Percentiles rank a stretch among this genome's conserved stretches.
phyloP scores from a whole-genome alignment of 2,329 filamentous ascomycete species.

The Fusarium nodosum region DNA sequence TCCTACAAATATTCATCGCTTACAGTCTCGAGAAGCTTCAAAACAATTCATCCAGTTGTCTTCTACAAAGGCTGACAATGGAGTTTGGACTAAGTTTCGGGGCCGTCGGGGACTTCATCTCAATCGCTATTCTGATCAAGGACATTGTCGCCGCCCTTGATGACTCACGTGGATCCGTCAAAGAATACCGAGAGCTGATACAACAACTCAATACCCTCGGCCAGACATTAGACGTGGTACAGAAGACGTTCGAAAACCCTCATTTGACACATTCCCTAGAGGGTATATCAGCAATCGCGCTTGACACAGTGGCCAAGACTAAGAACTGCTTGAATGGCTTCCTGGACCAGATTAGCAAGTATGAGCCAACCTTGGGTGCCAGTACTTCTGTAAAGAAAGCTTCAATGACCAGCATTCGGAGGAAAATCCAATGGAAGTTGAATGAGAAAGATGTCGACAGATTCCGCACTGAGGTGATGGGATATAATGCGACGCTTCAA shows the following conservation, averaged over 20 bases:
- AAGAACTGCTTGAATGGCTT: background rate
- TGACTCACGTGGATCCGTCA: background rate
- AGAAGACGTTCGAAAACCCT: background rate
- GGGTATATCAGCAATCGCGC: rapidly evolving
- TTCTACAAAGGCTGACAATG: background rate
- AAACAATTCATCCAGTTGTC: background rate
- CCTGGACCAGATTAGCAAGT: background rate
- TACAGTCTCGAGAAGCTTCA: background rate
- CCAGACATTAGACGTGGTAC: background rate
- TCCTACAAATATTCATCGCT: background rate
- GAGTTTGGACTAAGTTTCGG: background rate
- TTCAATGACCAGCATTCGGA: background rate
- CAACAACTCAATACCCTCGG: background rate
- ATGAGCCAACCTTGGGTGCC: background rate
- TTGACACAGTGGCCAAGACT: background rate
- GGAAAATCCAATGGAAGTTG: background rate
- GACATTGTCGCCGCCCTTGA: background rate
- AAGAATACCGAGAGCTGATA: background rate
- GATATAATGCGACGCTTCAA: background rate
- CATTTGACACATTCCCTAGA: background rate
- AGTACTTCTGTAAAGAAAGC: rapidly evolving
- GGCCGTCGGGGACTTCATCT: background rate
- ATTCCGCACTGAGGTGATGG: background rate
- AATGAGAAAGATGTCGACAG: background rate
- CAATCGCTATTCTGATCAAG: background rate